Evolutionary conservation across 345 rosid genomes (phyloP), one percentile per base, ranked within the genome.

Genomic region (Populus pruinosa): DNA sequence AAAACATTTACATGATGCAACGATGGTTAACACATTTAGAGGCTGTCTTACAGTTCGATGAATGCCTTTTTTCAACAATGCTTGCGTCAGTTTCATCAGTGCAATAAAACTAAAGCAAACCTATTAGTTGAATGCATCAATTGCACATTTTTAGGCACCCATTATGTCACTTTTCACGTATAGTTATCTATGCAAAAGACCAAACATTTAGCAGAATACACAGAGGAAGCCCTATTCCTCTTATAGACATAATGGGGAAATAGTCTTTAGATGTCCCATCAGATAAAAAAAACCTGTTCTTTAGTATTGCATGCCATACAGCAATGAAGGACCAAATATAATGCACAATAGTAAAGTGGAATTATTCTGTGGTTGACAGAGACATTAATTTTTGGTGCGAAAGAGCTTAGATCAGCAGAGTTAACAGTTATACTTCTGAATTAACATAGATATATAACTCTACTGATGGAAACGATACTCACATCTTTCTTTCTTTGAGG

Each of bases 401-500:
- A n/a, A 59, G 63, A 9, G 14, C 63, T 23, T 59, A 10, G 27
- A 59, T n/a, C 63, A 59, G 14, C 63, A 59, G 29, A 56, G 63
- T 59, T n/a, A 59, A n/a, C 63, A 59, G 10, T 59, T 23, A 59
- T 59, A n/a, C 27, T 2, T 59, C 63, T 59, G 63, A 59, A n/a
- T 59, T n/a, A 65, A 43, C 56, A 69, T 9, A 43, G 72, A 69
- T 43, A 21, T 65, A 18, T 2, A 18, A 33, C 23, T n/a, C 7
- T 31, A 65, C 11, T n/a, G 27, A 59, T 59, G 63, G 25, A 78
- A 77, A 78, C 36, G 20, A 75, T 23, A 84, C 82, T 75, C 64
- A 96, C 99, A 92, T 96, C 98, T 87, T 92, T 96, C 87, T 85
- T 94, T 84, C 91, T 91, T 38, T 91, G 98, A 74, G 86, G 87